Evolutionary conservation across 2,329 filamentous ascomycete genomes (phyloP).

Genomic region (Neocucurbitaria cava): DNA sequence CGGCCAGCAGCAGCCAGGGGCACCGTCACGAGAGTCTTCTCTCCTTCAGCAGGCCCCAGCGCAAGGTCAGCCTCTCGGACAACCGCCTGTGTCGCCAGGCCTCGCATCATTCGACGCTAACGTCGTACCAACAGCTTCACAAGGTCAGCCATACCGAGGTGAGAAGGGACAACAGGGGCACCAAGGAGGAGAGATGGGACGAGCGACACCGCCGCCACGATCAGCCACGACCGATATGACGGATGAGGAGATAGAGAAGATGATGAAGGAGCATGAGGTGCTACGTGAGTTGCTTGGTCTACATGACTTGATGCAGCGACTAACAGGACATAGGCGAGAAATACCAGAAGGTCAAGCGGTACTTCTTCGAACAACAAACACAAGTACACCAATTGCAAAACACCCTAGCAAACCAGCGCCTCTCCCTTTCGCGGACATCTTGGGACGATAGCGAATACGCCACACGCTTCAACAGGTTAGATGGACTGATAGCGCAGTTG

Average conservation of each 20-base stretch:
- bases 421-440: constrained; percentile 91
- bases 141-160: constrained; percentile 53
- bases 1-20: constrained; percentile 36
- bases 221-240: constrained; percentile 51
- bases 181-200: constrained; percentile 44
- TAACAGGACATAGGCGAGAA: constrained; percentile 72
- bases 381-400: constrained; percentile 97
- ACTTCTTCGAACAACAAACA: constrained; percentile 91
- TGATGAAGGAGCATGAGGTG: constrained; percentile 59
- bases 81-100: constrained; percentile 46
- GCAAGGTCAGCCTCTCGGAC: constrained; percentile 47
- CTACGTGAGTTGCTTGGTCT: constrained; percentile 49
- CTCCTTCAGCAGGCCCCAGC: constrained; percentile 42
- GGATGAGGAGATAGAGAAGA: constrained; percentile 55
- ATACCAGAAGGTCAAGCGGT: constrained; percentile 97
- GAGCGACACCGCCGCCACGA: constrained; percentile 56
- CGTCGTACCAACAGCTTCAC: constrained; percentile 53
- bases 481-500: constrained; percentile 92
- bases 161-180: constrained; percentile 39
- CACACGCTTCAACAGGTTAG: constrained; percentile 86
- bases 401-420: constrained; percentile 92
- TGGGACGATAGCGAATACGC: constrained; percentile 95
- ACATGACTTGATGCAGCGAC: background rate
- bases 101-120: constrained; percentile 54
- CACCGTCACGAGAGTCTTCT: constrained; percentile 44